phyloP scores from a whole-genome alignment of 495 filamentous ascomycete species.

The Hypoxylon intermedium region DNA sequence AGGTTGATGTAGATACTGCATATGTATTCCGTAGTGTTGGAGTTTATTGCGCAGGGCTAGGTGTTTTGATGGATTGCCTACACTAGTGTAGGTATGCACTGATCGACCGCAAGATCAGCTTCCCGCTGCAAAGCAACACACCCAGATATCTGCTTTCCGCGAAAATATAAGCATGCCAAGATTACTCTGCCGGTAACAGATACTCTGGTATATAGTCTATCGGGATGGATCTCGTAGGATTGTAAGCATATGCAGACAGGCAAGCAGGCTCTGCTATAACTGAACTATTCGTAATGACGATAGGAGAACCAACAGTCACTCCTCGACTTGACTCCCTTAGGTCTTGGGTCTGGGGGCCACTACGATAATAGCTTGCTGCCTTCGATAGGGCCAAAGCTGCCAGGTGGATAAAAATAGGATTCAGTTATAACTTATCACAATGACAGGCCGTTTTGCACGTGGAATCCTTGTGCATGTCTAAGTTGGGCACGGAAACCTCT shows the following conservation, averaged over 20 bases:
- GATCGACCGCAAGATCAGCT: constrained; percentile 27
- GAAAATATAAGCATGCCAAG: constrained; percentile 1
- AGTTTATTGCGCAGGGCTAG: not conserved
- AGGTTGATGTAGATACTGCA: not conserved
- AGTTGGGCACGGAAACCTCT: too few relatives aligned
- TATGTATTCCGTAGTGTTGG: not conserved
- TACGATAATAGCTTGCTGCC: not conserved
- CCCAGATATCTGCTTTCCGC: constrained; percentile 7
- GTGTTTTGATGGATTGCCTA: too few relatives aligned
- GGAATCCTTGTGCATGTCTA: constrained; percentile 1
- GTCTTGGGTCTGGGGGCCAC: not conserved
- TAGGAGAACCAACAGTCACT: not conserved
- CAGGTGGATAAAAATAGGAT: constrained; percentile 25
- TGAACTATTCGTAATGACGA: not conserved
- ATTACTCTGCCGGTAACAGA: not conserved
- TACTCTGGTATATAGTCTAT: not conserved
- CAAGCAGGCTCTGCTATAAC: not conserved
- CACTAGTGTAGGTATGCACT: too few relatives aligned
- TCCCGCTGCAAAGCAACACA: constrained; percentile 34
- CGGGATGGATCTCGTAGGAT: not conserved
- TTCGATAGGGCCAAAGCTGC: too few relatives aligned
- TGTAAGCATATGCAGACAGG: not conserved
- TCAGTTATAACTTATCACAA: constrained; percentile 1
- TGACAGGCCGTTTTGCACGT: constrained; percentile 5
- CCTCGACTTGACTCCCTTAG: not conserved